Conservation (phyloP, 257 asterid species). For the Gentiana dahurica region DNA sequence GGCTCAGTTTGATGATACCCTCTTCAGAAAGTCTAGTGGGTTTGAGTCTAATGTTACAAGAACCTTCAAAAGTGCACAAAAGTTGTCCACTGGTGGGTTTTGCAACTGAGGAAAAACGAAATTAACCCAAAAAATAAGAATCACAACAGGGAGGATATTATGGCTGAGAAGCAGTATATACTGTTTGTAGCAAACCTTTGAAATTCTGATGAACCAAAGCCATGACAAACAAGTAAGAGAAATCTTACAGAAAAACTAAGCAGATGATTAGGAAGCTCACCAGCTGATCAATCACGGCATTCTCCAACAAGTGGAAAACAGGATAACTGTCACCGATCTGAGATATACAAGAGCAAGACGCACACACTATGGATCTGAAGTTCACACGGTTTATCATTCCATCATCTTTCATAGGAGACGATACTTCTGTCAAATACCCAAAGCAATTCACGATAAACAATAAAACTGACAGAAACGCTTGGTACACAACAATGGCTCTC, state of each 20-base stretch:
- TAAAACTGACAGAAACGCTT: too few species aligned
- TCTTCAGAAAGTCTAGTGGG: constrained; percentile 54
- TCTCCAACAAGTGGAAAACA: constrained; percentile 69
- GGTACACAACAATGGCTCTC: not conserved
- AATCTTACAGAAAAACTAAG: not conserved
- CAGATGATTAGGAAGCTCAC: constrained; percentile 36
- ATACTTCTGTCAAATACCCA: constrained; percentile 38
- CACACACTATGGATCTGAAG: constrained; percentile 38
- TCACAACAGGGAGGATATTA: too few species aligned
- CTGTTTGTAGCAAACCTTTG: not conserved
- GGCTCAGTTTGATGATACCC: constrained; percentile 43
- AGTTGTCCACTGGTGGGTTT: constrained; percentile 48
- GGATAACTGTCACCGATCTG: constrained; percentile 59
- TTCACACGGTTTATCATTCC: constrained; percentile 41
- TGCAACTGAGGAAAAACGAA: constrained; percentile 29
- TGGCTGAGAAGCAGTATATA: too few species aligned
- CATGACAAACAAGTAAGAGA: not conserved
- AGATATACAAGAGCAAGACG: constrained; percentile 46
- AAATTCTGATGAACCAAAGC: not conserved
- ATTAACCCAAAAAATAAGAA: not conserved
- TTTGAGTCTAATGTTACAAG: constrained; percentile 48
- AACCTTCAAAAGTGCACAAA: constrained; percentile 65
- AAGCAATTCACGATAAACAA: not conserved
- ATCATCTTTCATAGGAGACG: constrained; percentile 16
- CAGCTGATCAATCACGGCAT: constrained; percentile 46